Evolutionary conservation across 345 rosid species (phyloP).

Genomic region (Citrus medica): DNA sequence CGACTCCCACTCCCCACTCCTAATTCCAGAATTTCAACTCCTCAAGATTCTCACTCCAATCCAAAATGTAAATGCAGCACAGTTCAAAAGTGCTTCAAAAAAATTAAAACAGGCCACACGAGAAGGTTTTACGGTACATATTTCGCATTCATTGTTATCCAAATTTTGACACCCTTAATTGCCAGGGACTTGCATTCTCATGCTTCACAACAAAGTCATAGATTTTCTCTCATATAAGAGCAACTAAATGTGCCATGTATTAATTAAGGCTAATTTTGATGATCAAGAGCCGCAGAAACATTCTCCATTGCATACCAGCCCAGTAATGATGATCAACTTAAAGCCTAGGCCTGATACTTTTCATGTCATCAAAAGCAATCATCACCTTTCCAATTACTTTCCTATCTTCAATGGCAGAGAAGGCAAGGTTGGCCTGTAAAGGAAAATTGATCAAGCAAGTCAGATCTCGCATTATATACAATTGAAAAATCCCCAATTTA

Average conservation of each 20-base stretch:
- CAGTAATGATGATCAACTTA: conserved; percentile 19
- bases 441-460: conserved; percentile 5
- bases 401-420: conserved; percentile 74
- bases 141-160: background rate
- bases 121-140: background rate
- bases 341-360: conserved; percentile 52
- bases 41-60: too few relatives aligned
- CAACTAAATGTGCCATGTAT: background rate
- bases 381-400: conserved; percentile 91
- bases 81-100: background rate
- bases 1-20: too few relatives aligned
- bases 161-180: background rate
- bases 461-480: background rate
- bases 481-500: background rate
- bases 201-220: background rate
- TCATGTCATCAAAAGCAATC: conserved; percentile 47
- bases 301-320: background rate
- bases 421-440: conserved; percentile 81
- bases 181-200: background rate
- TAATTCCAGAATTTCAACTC: too few relatives aligned
- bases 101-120: background rate
- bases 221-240: background rate
- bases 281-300: background rate
- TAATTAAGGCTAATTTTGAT: background rate
- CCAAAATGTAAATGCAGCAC: too few relatives aligned